These are phyloP conservation scores for Passiflora organensis DNA, from an alignment of 345 rosid species.

Conservation along the genomic window DNA sequence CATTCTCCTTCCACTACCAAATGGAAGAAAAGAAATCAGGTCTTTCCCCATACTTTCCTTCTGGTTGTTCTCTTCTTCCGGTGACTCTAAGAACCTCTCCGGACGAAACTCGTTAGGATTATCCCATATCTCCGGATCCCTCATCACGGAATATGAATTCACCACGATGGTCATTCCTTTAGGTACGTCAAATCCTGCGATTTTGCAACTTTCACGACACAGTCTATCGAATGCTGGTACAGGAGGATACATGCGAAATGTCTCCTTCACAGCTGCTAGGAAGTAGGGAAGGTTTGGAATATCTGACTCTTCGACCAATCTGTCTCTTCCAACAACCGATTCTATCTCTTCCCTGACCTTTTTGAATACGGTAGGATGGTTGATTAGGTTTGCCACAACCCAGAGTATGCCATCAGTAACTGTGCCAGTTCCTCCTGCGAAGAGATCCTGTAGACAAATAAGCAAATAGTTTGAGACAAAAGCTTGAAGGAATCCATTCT, in stretches of 20 bases:
- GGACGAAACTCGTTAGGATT: too few species aligned
- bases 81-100: too few species aligned
- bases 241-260: background rate
- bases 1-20: too few species aligned
- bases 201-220: background rate
- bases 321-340: constrained; percentile 1
- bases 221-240: background rate
- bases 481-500: too few species aligned
- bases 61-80: too few species aligned
- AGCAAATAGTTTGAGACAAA: too few species aligned
- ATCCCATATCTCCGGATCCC: too few species aligned
- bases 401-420: constrained; percentile 1
- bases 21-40: too few species aligned
- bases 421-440: background rate
- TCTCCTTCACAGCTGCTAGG: constrained; percentile 7
- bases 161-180: too few species aligned
- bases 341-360: constrained; percentile 3
- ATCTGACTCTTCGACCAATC: constrained; percentile 12
- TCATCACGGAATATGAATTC: too few species aligned
- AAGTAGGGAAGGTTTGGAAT: constrained; percentile 11
- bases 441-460: background rate
- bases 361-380: background rate
- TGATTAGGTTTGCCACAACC: constrained; percentile 9
- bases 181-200: too few species aligned
- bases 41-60: too few species aligned